These are phyloP conservation scores for Fusarium concolor DNA, from an alignment of 2,329 filamentous ascomycete genomes.

Conservation along the genomic window DNA sequence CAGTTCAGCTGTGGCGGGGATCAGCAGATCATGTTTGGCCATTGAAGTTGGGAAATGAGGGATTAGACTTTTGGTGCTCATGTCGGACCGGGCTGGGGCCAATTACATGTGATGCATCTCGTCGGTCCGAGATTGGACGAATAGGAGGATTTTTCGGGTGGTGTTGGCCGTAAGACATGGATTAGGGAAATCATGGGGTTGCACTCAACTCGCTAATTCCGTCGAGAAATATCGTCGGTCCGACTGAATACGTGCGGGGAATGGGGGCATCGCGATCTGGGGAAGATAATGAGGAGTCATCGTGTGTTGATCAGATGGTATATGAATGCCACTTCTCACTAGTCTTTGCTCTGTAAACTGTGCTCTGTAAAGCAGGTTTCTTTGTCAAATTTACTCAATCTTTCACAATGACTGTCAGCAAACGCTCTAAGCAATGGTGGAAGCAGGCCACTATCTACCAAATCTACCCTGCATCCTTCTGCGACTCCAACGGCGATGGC, in stretches of 20 bases:
- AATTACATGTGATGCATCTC: neutral
- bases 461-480: conserved; percentile 68
- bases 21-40: neutral
- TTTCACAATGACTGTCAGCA: conserved; percentile 38
- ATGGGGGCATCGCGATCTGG: neutral
- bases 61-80: neutral
- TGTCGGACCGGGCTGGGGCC: conserved; percentile 35
- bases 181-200: neutral
- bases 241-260: conserved; percentile 19
- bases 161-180: neutral
- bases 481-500: conserved; percentile 65
- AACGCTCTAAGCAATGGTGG: conserved; percentile 59
- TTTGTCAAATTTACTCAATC: too few species aligned
- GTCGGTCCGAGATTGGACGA: conserved; percentile 39
- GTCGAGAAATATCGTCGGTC: conserved; percentile 13
- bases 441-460: conserved; percentile 67
- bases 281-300: neutral
- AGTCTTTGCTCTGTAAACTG: too few species aligned
- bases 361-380: accelerated
- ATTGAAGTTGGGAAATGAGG: neutral
- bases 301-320: neutral
- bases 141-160: neutral
- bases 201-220: too few species aligned
- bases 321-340: neutral
- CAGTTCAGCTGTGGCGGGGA: conserved; percentile 2